Evolutionary conservation across 164 flowering plant genomes (phyloP).

Genomic region (Chimonanthus salicifolius): DNA sequence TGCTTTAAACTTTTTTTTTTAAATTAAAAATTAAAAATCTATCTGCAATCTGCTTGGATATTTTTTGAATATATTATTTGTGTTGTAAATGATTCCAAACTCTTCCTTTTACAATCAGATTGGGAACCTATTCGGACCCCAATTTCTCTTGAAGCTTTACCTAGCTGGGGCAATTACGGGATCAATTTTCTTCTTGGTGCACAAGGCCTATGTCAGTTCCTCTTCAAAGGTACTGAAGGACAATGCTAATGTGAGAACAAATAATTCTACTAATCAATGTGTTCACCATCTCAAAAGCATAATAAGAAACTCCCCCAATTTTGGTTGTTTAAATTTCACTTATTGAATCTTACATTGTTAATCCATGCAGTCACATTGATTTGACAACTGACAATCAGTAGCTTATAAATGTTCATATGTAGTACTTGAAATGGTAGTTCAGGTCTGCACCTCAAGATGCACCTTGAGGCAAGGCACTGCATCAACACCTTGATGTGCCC

Average conservation of each 20-base stretch:
- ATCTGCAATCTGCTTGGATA: background rate
- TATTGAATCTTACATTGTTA: too few relatives aligned
- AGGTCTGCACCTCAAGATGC: too few relatives aligned
- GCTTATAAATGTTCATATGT: too few relatives aligned
- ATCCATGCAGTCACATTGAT: too few relatives aligned
- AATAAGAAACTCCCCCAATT: background rate
- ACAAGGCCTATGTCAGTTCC: conserved; percentile 37
- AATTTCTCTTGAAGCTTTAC: conserved; percentile 70
- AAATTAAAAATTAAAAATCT: background rate
- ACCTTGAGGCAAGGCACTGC: too few relatives aligned
- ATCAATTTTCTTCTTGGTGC: conserved; percentile 64
- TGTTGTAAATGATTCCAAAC: background rate
- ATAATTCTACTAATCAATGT: background rate
- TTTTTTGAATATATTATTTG: background rate
- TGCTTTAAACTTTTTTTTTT: background rate
- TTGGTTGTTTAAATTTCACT: too few relatives aligned
- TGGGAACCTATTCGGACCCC: conserved; percentile 67
- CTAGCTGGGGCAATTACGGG: conserved; percentile 87
- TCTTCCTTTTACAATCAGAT: conserved; percentile 34
- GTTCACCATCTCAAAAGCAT: background rate
- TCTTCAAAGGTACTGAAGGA: conserved; percentile 42
- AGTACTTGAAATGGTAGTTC: too few relatives aligned
- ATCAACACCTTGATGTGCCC: too few relatives aligned
- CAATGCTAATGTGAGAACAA: background rate
- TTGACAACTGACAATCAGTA: too few relatives aligned